phyloP scores from a whole-genome alignment of 2,329 filamentous ascomycete species.

The Alternaria novae-zelandiae region DNA sequence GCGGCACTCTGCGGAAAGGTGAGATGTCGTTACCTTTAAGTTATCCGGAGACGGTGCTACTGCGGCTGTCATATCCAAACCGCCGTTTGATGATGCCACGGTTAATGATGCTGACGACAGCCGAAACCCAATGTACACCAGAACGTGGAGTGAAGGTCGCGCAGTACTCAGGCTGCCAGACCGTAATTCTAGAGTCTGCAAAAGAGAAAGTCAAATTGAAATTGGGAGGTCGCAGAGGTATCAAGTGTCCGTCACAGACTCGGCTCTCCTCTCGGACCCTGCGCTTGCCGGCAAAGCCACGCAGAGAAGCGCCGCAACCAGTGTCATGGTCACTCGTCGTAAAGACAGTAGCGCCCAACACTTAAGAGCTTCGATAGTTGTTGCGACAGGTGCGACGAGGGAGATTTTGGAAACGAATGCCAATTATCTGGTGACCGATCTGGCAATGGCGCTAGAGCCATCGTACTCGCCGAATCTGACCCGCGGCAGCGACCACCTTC shows the following conservation, averaged over 20 bases:
- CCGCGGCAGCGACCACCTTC: neutral
- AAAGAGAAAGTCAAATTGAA: neutral
- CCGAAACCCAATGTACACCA: too few species aligned
- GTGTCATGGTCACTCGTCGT: neutral
- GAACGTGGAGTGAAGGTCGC: too few species aligned
- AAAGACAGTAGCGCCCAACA: fast-evolving
- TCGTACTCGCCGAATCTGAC: neutral
- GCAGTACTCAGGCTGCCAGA: too few species aligned
- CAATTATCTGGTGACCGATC: too few species aligned
- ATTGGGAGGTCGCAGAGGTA: neutral
- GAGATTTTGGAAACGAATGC: too few species aligned
- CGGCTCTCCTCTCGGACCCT: constrained; percentile 14
- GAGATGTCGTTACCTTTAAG: neutral
- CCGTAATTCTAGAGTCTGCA: too few species aligned
- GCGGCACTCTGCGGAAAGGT: neutral
- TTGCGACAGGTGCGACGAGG: neutral
- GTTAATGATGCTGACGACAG: neutral
- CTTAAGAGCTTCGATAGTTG: fast-evolving
- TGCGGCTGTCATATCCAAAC: neutral
- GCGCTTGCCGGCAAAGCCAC: neutral
- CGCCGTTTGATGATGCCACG: neutral
- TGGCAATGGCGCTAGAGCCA: neutral
- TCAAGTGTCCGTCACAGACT: neutral
- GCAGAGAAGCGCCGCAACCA: neutral
- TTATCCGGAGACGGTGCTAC: neutral